These are phyloP conservation scores for Annulohypoxylon bovei DNA, from an alignment of 495 filamentous ascomycete species.

Conservation along the genomic window DNA sequence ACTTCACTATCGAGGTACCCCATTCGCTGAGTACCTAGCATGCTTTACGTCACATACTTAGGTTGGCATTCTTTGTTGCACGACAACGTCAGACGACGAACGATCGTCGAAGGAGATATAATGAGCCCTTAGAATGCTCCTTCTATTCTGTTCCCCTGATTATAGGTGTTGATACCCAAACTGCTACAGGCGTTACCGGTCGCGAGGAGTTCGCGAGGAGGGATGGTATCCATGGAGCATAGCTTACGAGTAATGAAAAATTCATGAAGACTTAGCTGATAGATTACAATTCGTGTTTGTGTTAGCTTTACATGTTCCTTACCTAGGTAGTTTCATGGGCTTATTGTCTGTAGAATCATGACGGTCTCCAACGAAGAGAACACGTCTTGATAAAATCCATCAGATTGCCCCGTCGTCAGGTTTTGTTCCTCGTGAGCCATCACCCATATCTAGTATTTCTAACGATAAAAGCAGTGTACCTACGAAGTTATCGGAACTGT, in stretches of 20 bases:
- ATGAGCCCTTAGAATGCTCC: slow-evolving; percentile 6
- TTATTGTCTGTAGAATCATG: background rate
- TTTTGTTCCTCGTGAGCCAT: background rate
- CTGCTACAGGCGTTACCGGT: slow-evolving; percentile 36
- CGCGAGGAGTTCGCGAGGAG: slow-evolving; percentile 1
- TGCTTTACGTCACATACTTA: background rate
- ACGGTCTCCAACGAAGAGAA: background rate
- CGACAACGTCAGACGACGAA: background rate
- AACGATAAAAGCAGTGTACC: too few relatives aligned
- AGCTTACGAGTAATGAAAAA: slow-evolving; percentile 27
- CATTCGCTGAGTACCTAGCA: slow-evolving; percentile 3
- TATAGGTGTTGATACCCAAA: slow-evolving; percentile 40
- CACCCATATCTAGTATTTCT: background rate
- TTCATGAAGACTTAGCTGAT: background rate
- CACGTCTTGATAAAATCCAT: background rate
- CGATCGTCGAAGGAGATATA: background rate
- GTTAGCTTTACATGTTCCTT: background rate
- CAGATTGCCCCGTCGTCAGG: background rate
- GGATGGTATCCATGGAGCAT: slow-evolving; percentile 8
- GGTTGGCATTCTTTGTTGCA: background rate
- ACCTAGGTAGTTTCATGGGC: background rate
- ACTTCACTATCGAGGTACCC: slow-evolving; percentile 34
- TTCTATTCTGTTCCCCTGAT: slow-evolving; percentile 12
- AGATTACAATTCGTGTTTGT: background rate
- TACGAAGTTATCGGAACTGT: too few relatives aligned